Evolutionary conservation across 306 rosid genomes (phyloP).

Genomic region (Dalbergia cultrata): DNA sequence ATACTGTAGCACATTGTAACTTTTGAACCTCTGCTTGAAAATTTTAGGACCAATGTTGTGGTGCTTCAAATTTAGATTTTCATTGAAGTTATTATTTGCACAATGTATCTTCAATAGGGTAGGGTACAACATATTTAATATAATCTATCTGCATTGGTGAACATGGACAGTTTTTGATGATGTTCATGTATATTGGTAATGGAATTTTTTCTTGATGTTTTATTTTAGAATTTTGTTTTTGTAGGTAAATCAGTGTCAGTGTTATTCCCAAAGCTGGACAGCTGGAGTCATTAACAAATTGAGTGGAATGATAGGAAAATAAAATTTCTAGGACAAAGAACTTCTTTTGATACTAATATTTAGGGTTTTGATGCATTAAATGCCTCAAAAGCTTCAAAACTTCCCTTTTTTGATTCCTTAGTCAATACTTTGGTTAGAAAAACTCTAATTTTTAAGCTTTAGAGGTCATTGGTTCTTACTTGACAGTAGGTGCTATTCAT

Average conservation of each 20-base stretch:
- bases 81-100: no score
- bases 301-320: neutral
- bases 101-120: neutral
- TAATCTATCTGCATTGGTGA: neutral
- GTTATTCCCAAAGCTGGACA: neutral
- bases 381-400: no score
- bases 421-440: no score
- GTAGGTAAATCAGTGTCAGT: neutral
- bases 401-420: no score
- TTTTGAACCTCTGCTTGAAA: slow-evolving; percentile 29
- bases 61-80: no score
- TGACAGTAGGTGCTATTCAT: neutral
- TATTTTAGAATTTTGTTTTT: slow-evolving; percentile 13
- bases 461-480: slow-evolving; percentile 26
- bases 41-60: neutral
- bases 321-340: neutral
- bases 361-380: no score
- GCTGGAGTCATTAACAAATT: neutral
- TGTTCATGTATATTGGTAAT: no score
- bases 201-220: neutral
- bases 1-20: slow-evolving; percentile 5
- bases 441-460: neutral
- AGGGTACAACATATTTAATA: slow-evolving; percentile 13
- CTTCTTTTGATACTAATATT: neutral
- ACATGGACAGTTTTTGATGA: no score